phyloP scores from a whole-genome alignment of 2,329 filamentous ascomycete species.

The Clonostachys sp. region DNA sequence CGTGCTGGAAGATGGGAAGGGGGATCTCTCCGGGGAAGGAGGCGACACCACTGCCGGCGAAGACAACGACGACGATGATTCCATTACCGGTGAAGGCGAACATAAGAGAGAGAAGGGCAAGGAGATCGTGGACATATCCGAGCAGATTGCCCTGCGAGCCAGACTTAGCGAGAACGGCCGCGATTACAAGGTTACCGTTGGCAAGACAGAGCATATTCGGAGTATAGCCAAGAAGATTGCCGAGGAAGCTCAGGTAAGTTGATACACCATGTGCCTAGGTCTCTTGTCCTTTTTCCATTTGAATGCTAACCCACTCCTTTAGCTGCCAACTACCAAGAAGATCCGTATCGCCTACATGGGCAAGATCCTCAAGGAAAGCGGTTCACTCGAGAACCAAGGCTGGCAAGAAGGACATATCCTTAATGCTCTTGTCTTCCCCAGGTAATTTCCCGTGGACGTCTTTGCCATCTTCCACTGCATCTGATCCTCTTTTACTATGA shows the following conservation, averaged over 20 bases:
- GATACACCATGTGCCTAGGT: not conserved
- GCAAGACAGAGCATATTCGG: conserved; percentile 59
- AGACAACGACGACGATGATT: conserved; percentile 24
- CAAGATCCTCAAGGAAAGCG: conserved; percentile 67
- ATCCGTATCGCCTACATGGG: conserved; percentile 78
- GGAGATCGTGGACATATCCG: conserved; percentile 42
- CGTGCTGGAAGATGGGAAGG: conserved; percentile 28
- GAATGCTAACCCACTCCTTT: conserved; percentile 1
- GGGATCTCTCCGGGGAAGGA: conserved; percentile 26
- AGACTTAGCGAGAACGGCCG: conserved; percentile 62
- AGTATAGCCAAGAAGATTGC: conserved; percentile 58
- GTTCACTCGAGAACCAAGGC: conserved; percentile 62
- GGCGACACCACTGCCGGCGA: conserved; percentile 22
- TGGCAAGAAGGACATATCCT: conserved; percentile 74
- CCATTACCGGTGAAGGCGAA: conserved; percentile 26
- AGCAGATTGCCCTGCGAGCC: conserved; percentile 53
- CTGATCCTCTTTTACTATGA: too few species aligned
- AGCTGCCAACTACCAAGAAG: conserved; percentile 55
- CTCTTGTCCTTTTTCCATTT: not conserved
- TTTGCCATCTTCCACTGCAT: too few species aligned
- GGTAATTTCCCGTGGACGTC: too few species aligned
- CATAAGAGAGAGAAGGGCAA: conserved; percentile 51
- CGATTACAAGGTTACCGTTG: conserved; percentile 57
- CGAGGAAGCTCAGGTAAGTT: conserved; percentile 58
- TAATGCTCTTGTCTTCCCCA: conserved; percentile 64